Percentiles rank a stretch among this genome's conserved stretches.
phyloP scores from a whole-genome alignment of 108 stramenopile genomes.

The Schizochytrium sp. region DNA sequence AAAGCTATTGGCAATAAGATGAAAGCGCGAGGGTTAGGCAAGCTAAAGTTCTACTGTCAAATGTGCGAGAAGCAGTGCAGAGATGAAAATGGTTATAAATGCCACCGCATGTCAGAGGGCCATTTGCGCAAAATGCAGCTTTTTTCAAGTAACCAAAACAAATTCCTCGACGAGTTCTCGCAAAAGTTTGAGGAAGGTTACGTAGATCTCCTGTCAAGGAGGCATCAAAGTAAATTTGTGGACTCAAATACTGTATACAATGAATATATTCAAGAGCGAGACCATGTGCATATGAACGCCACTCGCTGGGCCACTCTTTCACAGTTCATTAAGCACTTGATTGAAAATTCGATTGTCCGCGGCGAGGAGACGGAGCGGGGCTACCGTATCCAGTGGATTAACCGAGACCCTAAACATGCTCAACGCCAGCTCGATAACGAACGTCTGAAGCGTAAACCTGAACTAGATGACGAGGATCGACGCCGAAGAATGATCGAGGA shows the following conservation, averaged over 20 bases:
- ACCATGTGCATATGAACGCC: constrained; percentile 99
- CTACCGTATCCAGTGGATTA: constrained; percentile 95
- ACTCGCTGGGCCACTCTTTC: constrained; percentile 94
- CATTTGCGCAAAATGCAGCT: constrained; percentile 97
- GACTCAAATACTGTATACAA: constrained; percentile 97
- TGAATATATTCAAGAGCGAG: constrained; percentile 92
- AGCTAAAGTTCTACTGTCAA: constrained; percentile 96
- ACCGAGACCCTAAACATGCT: constrained; percentile 82
- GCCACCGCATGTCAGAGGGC: constrained; percentile 92
- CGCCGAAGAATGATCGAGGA: constrained; percentile 64
- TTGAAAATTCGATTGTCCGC: constrained; percentile 87
- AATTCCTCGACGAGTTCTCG: constrained; percentile 83
- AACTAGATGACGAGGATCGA: constrained; percentile 65
- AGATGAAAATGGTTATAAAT: constrained; percentile 88
- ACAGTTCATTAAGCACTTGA: constrained; percentile 95
- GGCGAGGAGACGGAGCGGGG: constrained; percentile 98
- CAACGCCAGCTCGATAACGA: constrained; percentile 68
- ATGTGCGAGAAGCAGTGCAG: constrained; percentile 97
- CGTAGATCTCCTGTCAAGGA: constrained; percentile 85
- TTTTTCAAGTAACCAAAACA: constrained; percentile 86
- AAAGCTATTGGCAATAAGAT: constrained; percentile 82
- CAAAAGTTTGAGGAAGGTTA: constrained; percentile 87
- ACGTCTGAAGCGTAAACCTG: background rate
- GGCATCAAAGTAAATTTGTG: constrained; percentile 91
- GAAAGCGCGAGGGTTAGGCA: constrained; percentile 95